Evolutionary conservation across 2,329 filamentous ascomycete species (phyloP), one percentile per base, ranked within the genome.

Genomic region (Pseudocercospora fijiensis): DNA sequence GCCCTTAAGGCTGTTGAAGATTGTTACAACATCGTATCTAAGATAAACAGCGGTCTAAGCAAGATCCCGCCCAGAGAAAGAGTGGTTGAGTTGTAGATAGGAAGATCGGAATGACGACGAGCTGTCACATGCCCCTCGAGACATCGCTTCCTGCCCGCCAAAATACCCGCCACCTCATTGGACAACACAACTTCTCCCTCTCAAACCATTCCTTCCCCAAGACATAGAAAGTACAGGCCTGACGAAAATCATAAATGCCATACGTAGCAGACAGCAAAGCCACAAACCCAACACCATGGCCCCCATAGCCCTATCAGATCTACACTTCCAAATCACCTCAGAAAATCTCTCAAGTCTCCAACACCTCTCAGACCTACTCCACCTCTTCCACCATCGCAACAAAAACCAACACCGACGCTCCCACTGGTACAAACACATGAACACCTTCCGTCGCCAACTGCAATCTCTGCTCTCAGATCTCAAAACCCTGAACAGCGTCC

Each of bases 371-470:
- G 70, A 84, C 57, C 78, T 93, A 53, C 85, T 97, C 51, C 83
- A 89, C 72, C 84, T 90, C 69, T 85, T 96, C 71, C 86, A 88
- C 77, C 88, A 91, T 75, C 91, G 92, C 72, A 95, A 97, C 81
- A 89, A 88, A 74, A 98, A 97, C 79, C 94, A 98, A 79, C 94
- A 98, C 77, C 88, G 88, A 61, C 83, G 85, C 66, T 85, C 88
- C 28, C 86, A 87, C 74, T 99, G 94, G 94, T 98, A 90, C 86
- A 85, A 87, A 71, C 82, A 81, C 72, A 86, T 97, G 65, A 84
- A 84, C 59, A 83, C 89, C 67, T 83, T 97, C 68, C 87, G 91
- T 37, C 89, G 90, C 53, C 83, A 87, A 62, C 76, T 89, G 8
- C 78, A 79, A 8, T 83, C 83, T 60, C 78, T 96, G 2, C 71